Conservation (phyloP, 352 stramenopile species). For the Phytophthora tentaculata region DNA sequence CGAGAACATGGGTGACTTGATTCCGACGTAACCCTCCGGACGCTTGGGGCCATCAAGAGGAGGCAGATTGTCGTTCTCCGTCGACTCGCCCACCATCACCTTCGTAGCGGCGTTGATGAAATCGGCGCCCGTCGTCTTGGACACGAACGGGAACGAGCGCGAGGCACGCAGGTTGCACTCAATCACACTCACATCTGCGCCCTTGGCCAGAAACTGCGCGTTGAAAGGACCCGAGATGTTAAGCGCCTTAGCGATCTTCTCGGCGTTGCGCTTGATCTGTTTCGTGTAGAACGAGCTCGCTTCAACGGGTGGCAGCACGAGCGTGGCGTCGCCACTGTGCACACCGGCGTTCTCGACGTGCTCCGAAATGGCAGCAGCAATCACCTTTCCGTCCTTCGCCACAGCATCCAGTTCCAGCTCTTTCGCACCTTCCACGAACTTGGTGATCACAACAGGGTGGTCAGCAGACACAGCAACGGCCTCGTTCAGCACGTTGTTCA, state of each 20-base stretch:
- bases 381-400: slow-evolving; percentile 95
- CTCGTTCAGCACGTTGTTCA: slow-evolving; percentile 88
- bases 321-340: slow-evolving; percentile 98
- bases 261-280: slow-evolving; percentile 96
- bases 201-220: slow-evolving; percentile 99
- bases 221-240: slow-evolving; percentile 99
- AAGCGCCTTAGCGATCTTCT: slow-evolving; percentile 95
- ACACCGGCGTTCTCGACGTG: slow-evolving; percentile 99
- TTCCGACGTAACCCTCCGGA: slow-evolving; percentile 93
- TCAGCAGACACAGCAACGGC: slow-evolving; percentile 95
- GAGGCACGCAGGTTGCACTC: slow-evolving; percentile 99
- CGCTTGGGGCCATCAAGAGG: slow-evolving; percentile 96
- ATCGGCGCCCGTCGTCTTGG: slow-evolving; percentile 98
- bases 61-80: slow-evolving; percentile 95
- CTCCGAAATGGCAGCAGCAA: slow-evolving; percentile 99
- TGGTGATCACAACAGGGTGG: slow-evolving; percentile 97
- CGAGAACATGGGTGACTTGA: slow-evolving; percentile 96
- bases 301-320: slow-evolving; percentile 98
- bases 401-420: slow-evolving; percentile 99
- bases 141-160: slow-evolving; percentile 99
- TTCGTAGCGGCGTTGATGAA: slow-evolving; percentile 98
- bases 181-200: slow-evolving; percentile 99
- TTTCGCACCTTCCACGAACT: slow-evolving; percentile 98
- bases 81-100: slow-evolving; percentile 92
- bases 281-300: slow-evolving; percentile 97